phyloP scores from a whole-genome alignment of 331 rosid genomes.

The Phaseolus coccineus region DNA sequence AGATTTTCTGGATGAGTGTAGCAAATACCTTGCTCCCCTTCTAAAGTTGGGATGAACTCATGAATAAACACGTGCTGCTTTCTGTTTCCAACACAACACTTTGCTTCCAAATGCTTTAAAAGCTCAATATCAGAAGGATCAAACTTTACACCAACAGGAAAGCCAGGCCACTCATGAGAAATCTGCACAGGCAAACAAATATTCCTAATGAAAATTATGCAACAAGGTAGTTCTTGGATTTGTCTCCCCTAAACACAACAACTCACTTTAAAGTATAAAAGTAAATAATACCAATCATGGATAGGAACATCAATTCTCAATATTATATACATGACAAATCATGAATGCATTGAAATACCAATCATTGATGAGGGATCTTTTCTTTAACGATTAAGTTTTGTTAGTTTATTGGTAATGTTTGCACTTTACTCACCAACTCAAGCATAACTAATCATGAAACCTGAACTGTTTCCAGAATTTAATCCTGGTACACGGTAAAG shows the following conservation, averaged over 20 bases:
- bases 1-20: constrained; percentile 84
- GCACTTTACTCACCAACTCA: background rate
- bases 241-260: background rate
- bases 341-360: background rate
- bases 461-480: background rate
- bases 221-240: background rate
- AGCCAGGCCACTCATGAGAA: constrained; percentile 79
- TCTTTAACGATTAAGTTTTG: background rate
- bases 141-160: constrained; percentile 86
- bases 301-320: background rate
- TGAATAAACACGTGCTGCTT: constrained; percentile 59
- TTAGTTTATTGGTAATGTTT: background rate
- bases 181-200: constrained; percentile 55
- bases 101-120: constrained; percentile 71
- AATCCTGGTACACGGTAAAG: background rate
- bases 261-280: background rate
- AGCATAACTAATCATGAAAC: background rate
- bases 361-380: background rate
- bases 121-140: constrained; percentile 78
- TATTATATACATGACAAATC: background rate
- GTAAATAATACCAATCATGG: background rate
- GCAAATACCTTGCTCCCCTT: constrained; percentile 73
- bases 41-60: constrained; percentile 82
- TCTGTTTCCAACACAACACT: constrained; percentile 63
- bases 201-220: constrained; percentile 7